phyloP scores from a whole-genome alignment of 306 rosid species.

The Erythrophleum fordii region DNA sequence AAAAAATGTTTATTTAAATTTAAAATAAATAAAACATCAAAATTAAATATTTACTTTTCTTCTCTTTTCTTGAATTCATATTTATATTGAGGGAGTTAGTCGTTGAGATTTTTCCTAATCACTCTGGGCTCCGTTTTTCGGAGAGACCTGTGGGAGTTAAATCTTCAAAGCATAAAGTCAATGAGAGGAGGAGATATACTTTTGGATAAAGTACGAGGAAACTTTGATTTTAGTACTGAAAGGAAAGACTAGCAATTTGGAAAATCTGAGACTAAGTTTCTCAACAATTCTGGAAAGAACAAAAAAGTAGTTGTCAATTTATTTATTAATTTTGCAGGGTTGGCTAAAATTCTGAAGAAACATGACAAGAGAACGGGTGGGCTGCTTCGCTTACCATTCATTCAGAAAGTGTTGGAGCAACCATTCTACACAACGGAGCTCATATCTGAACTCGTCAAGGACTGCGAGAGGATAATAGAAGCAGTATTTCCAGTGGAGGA shows the following conservation, averaged over 20 bases:
- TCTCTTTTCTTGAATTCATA: no score
- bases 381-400: slow-evolving; percentile 62
- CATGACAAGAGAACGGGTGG: slow-evolving; percentile 89
- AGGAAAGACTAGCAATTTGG: background rate
- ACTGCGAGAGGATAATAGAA: slow-evolving; percentile 57
- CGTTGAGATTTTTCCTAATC: no score
- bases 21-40: no score
- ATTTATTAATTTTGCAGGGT: slow-evolving; percentile 46
- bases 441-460: slow-evolving; percentile 64
- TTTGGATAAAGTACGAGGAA: no score
- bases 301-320: background rate
- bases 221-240: background rate
- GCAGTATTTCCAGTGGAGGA: slow-evolving; percentile 45
- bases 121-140: no score
- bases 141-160: no score
- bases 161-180: no score
- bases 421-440: slow-evolving; percentile 63
- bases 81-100: no score
- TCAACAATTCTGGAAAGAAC: no score
- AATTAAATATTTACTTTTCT: no score
- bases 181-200: no score
- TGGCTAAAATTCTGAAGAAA: slow-evolving; percentile 89
- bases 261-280: background rate
- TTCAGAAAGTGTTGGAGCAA: slow-evolving; percentile 58
- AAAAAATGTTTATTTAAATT: no score